Conservation (phyloP, 2,329 filamentous ascomycete species). For the Phialophora tarda region DNA sequence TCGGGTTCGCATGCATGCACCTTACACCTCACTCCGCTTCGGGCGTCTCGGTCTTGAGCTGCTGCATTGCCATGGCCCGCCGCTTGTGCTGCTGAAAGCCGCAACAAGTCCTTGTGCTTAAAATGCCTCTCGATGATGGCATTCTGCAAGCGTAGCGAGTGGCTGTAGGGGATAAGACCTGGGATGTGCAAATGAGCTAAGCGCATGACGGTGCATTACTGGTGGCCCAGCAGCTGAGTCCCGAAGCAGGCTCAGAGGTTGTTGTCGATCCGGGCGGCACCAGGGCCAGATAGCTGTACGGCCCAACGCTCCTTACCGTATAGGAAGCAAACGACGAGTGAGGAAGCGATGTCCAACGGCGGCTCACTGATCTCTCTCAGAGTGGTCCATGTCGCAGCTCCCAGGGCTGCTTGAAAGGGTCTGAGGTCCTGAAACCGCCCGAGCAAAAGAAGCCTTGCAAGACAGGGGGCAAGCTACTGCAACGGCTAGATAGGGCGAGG, state of each 20-base stretch:
- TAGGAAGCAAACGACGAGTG: not conserved
- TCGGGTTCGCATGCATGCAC: not conserved
- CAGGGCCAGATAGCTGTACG: not conserved
- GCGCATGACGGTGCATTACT: conserved; percentile 28
- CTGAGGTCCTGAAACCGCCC: not conserved
- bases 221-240: not conserved
- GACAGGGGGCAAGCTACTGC: not conserved
- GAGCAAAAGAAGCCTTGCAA: not conserved
- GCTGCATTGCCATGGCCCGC: conserved; percentile 4
- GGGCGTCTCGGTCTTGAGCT: not conserved
- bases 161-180: conserved; percentile 59
- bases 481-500: not conserved
- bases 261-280: not conserved
- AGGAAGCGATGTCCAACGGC: not conserved
- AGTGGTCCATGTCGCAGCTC: not conserved
- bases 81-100: not conserved
- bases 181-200: conserved; percentile 63
- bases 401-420: not conserved
- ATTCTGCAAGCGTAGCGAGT: conserved; percentile 63
- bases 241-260: not conserved
- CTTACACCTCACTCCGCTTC: not conserved
- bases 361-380: not conserved
- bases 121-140: conserved; percentile 47
- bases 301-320: not conserved
- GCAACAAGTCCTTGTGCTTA: conserved; percentile 31